Evolutionary conservation across 352 stramenopile genomes (phyloP).

Genomic region (Globisporangium acanthophoron): DNA sequence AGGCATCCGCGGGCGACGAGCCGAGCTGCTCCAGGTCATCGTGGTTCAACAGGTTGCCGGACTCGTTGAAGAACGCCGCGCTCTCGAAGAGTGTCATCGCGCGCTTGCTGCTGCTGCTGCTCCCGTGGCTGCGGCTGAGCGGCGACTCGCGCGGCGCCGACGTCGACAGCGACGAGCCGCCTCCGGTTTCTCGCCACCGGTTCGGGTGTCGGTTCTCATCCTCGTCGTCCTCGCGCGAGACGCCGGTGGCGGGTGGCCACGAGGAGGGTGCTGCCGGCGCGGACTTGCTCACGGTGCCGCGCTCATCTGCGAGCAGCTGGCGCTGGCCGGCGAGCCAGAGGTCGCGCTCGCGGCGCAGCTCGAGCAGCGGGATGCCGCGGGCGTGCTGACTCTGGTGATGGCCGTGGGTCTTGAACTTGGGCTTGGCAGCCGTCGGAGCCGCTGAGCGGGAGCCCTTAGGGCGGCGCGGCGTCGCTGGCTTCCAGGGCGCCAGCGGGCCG

Average conservation of each 20-base stretch:
- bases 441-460: background rate
- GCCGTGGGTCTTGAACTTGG: constrained; percentile 34
- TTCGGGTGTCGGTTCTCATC: constrained; percentile 31
- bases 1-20: constrained; percentile 36
- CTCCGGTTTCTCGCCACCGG: constrained; percentile 5
- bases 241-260: constrained; percentile 35
- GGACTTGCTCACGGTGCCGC: constrained; percentile 33
- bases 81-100: constrained; percentile 80
- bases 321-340: constrained; percentile 23
- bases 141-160: background rate
- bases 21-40: constrained; percentile 65
- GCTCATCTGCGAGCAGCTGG: background rate
- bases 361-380: constrained; percentile 18
- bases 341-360: constrained; percentile 33
- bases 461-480: constrained; percentile 1
- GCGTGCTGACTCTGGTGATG: constrained; percentile 15
- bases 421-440: background rate
- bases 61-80: constrained; percentile 72
- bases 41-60: constrained; percentile 60
- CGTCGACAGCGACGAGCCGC: background rate
- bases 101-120: constrained; percentile 21
- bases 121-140: constrained; percentile 18
- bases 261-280: constrained; percentile 36
- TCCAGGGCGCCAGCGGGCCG: background rate
- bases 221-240: constrained; percentile 10